Evolutionary conservation across 2,329 filamentous ascomycete genomes (phyloP), one percentile per base, ranked within the genome.

Genomic region (Sclerotinia borealis): DNA sequence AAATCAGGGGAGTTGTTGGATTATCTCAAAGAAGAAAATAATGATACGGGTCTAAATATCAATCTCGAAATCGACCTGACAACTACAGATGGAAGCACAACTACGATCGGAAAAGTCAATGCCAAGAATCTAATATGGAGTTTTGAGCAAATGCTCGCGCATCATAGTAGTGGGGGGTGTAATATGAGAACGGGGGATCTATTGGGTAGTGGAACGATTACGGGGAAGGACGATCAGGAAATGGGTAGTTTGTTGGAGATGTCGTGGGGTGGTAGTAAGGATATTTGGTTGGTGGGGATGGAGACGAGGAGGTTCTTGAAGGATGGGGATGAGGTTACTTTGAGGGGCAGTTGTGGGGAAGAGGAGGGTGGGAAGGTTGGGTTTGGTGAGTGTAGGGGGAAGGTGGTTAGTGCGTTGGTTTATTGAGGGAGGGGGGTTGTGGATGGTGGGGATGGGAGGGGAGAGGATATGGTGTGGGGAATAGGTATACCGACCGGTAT

Each of bases 91-190:
- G 78, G 78, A n/a, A 75, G 76, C 47, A 77, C 81, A 0, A 85
- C 83, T 0, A 84, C 83, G 0, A 82, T 93, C 52, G 79, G 82
- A 1, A 80, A 77, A 66, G 88, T 81, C 65, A 88, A 81, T 64
- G 83, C 86, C 11, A 83, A 80, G 68, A 83, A 93, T 71, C 79
- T 93, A 13, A 79, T 93, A n/a, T 93, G 86, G 81, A 92, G 89
- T 0, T 93, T 93, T 76, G 84, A 88, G 5, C 90, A 93, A 74
- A 92, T 93, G 89, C 79, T 93, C 47, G 84, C 90, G 1, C 90
- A 93, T 73, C 90, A 93, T 73, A 86, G 87, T 1, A 82, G 91
- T 52, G 89, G 87, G 1, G 90, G 90, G 7, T 95, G 90, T 74
- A 85, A 86, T 4, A 81, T 95, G 80, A 82, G 85, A 52, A 82